These are phyloP conservation scores for Leccinum laetum DNA, from an alignment of 1,284 basidiomycete species.

Conservation along the genomic window DNA sequence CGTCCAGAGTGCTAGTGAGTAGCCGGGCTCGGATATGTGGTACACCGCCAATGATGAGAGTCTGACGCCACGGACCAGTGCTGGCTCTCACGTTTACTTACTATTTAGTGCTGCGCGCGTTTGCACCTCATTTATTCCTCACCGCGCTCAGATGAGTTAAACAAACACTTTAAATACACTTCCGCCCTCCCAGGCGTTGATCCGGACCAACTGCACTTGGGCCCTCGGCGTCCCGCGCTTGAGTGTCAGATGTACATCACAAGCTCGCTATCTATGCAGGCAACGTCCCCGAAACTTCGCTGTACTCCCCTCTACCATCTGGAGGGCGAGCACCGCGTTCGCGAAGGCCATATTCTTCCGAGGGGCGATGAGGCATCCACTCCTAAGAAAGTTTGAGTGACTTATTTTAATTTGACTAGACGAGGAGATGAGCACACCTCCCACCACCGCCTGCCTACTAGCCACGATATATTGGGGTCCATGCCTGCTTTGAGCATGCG, in stretches of 20 bases:
- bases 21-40: not conserved
- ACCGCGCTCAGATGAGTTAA: constrained; percentile 13
- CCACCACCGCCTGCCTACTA: constrained; percentile 69
- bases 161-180: not conserved
- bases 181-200: not conserved
- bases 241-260: not conserved
- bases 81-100: constrained; percentile 16
- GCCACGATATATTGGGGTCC: constrained; percentile 60
- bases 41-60: not conserved
- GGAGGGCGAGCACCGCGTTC: constrained; percentile 37
- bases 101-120: constrained; percentile 11
- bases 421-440: constrained; percentile 51
- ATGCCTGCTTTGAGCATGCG: constrained; percentile 78
- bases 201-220: not conserved
- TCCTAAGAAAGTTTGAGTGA: constrained; percentile 40
- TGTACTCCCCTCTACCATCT: constrained; percentile 42
- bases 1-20: not conserved
- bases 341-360: constrained; percentile 49
- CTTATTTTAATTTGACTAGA: constrained; percentile 20
- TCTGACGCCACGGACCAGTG: constrained; percentile 1
- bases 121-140: constrained; percentile 24
- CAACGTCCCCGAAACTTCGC: constrained; percentile 33
- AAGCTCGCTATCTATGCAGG: constrained; percentile 23
- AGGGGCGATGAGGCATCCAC: constrained; percentile 56
- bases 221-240: not conserved